Conservation (phyloP, 140 eudicot species). For the Stevia rebaudiana region DNA sequence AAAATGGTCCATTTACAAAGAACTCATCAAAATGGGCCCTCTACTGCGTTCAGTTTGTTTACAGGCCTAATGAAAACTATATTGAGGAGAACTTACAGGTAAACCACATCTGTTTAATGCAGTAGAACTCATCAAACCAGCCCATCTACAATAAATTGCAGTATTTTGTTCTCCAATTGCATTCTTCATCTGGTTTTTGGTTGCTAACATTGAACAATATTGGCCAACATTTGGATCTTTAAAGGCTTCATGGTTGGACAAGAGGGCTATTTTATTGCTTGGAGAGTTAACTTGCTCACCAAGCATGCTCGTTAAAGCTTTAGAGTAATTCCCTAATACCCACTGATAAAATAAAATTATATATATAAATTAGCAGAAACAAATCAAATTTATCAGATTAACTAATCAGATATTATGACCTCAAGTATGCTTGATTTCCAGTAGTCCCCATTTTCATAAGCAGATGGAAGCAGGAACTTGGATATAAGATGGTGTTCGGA, state of each 20-base stretch:
- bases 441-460: conserved; percentile 59
- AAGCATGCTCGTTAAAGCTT: conserved; percentile 54
- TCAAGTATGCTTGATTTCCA: conserved; percentile 85
- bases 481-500: conserved; percentile 58
- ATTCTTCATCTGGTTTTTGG: conserved; percentile 74
- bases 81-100: conserved; percentile 55
- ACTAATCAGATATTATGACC: conserved; percentile 32
- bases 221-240: conserved; percentile 81
- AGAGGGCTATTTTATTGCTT: conserved; percentile 31
- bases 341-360: no score
- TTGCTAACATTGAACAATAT: conserved; percentile 73
- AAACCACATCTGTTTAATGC: conserved; percentile 82
- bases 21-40: no score
- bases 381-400: background rate
- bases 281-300: conserved; percentile 43
- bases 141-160: conserved; percentile 60
- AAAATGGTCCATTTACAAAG: no score
- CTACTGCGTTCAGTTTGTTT: background rate
- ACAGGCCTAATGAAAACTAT: background rate
- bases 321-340: conserved; percentile 68
- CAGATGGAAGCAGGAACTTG: conserved; percentile 68
- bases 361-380: conserved; percentile 31
- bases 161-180: conserved; percentile 75
- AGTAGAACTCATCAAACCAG: conserved; percentile 63
- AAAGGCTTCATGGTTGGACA: conserved; percentile 47